Percentiles rank a stretch among this genome's conserved stretches.
phyloP scores from a whole-genome alignment of 139 green algal genomes.

The Astrephomene gubernaculifera region DNA sequence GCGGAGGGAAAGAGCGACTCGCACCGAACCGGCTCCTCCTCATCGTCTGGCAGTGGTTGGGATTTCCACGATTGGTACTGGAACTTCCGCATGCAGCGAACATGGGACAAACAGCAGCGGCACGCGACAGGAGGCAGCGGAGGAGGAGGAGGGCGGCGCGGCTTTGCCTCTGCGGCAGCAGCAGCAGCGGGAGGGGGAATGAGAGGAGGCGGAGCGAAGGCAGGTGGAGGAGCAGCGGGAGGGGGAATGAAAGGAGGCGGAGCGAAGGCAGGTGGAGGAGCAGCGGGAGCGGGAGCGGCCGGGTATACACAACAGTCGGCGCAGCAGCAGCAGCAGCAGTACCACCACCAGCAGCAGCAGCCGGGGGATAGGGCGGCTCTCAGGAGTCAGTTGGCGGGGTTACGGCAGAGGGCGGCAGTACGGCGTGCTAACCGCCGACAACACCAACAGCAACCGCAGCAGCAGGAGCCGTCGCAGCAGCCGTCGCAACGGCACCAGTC shows the following conservation, averaged over 20 bases:
- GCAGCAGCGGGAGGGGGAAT: too few relatives aligned
- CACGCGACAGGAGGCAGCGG: conserved; percentile 5
- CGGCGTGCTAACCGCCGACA: conserved; percentile 40
- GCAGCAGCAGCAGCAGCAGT: too few relatives aligned
- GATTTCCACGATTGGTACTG: conserved; percentile 68
- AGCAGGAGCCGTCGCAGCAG: neutral
- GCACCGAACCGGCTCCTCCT: neutral
- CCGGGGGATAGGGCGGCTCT: conserved; percentile 35
- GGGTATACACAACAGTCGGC: too few relatives aligned
- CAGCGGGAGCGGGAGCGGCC: too few relatives aligned
- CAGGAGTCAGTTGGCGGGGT: conserved; percentile 56
- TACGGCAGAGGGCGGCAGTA: conserved; percentile 60
- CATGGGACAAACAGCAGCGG: conserved; percentile 47
- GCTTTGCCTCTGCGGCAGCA: too few relatives aligned
- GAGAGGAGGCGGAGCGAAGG: too few relatives aligned
- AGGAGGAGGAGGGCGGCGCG: neutral
- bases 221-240: too few relatives aligned
- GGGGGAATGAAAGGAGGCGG: too few relatives aligned
- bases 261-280: too few relatives aligned
- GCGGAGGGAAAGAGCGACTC: conserved; percentile 16
- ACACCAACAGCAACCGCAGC: neutral
- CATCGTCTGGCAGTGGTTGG: too few relatives aligned
- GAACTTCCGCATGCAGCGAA: conserved; percentile 57
- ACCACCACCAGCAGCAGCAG: too few relatives aligned
- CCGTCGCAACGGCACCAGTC: too few relatives aligned